Evolutionary conservation across 2,329 filamentous ascomycete genomes (phyloP).

Genomic region (Ceratocystis cacaofunesta): DNA sequence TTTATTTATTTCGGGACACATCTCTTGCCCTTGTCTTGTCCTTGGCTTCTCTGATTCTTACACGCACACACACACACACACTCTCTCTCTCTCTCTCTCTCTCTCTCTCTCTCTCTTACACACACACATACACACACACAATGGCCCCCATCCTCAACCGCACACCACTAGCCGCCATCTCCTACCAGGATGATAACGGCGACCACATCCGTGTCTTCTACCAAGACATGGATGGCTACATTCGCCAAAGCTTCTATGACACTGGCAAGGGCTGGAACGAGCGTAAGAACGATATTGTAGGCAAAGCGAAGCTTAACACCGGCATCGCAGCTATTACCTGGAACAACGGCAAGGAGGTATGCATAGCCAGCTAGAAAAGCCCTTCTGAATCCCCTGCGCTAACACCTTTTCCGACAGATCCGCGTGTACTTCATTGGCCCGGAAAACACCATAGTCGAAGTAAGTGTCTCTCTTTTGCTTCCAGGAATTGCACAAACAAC

Average conservation of each 20-base stretch:
- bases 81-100: not conserved
- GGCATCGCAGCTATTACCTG: conserved; percentile 16
- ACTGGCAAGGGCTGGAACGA: conserved; percentile 17
- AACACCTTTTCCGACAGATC: conserved; percentile 3
- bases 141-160: conserved; percentile 17
- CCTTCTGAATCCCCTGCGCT: not conserved
- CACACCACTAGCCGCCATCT: conserved; percentile 14
- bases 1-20: not conserved
- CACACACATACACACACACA: not conserved
- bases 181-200: conserved; percentile 16
- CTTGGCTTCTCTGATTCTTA: not conserved
- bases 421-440: conserved; percentile 15
- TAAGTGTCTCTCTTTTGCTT: not conserved
- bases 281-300: conserved; percentile 13
- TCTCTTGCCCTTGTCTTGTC: not conserved
- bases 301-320: conserved; percentile 16
- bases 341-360: conserved; percentile 17
- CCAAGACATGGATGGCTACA: conserved; percentile 17
- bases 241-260: conserved; percentile 16
- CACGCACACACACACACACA: not conserved
- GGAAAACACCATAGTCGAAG: conserved; percentile 16
- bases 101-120: too few species aligned
- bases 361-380: not conserved
- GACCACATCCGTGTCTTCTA: conserved; percentile 16
- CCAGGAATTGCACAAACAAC: too few species aligned